Base-by-base conservation (phyloP, 140 eudicot species). In the Erigeron philadelphicus region DNA sequence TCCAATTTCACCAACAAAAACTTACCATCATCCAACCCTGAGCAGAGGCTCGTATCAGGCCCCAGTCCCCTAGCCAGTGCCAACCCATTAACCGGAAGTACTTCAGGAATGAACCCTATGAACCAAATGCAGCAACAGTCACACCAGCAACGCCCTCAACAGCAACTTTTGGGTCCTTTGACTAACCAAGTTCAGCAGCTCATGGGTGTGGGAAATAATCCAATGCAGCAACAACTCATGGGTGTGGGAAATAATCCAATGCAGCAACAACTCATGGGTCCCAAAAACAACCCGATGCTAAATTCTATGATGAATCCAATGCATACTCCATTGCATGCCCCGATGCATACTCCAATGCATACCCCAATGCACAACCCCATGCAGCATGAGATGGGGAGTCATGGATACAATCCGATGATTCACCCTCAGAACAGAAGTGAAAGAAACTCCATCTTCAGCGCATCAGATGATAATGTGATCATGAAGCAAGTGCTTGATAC, bases 391-490 rank as follows among this genome's bases (percentile, higher is more conserved):
- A 72, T 68, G 72, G 45, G 16, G 49, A 64, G 17, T 45, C 74
- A 62, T 41, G 73, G 50, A 18, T 74, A 80, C 18, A 66, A 70
- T 58, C 71, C 68, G 46, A 38, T 65, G 61, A 71, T 54, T 76
- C 84, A 68, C 58, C 81, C 68, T 13, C 64, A 64, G 19, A 70
- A 76, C 62, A 71, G 61, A 45, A 72, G 71, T 67, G 86, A 81
- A 52, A 61, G 84, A 46, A 84, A 72, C 77, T 76, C 84, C 38
- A 58, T 84, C 55, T 69, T 78, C 43, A 67, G 79, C 44, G 83
- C 85, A 11, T 79, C 94, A 4, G 89, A 86, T 48, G 94, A 86
- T 35, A 84, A 76, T 74, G 81, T 82, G 67, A 80, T 83, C 74
- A 75, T 80, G 77, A 86, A 54, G 74, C 94, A 86, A 67, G 74